Base-by-base conservation (phyloP, 108 stramenopile species). In the Parietichytrium sp. region DNA sequence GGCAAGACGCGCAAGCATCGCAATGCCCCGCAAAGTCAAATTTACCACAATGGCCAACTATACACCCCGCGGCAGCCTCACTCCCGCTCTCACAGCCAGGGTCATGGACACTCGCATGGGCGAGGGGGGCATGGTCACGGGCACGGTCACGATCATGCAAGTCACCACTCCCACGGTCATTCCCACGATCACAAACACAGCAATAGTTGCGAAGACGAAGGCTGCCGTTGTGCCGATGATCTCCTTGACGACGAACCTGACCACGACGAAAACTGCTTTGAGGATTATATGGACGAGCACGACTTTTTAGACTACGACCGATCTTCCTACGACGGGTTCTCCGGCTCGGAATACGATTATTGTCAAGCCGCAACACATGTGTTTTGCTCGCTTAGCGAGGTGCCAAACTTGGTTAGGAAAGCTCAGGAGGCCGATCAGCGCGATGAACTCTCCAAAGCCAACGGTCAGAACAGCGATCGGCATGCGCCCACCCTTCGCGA, bases 341-440 rank as follows among this genome's bases (percentile, higher is more conserved):
- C n/a, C n/a, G n/a, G n/a, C n/a, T n/a, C n/a, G n/a, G n/a, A n/a
- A n/a, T n/a, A n/a, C n/a, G n/a, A n/a, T n/a, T n/a, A n/a, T n/a
- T n/a, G n/a, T n/a, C n/a, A n/a, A n/a, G 30, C 38, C 20, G 61
- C 29, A 10, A 18, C 61, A 6, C 61, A 72, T 27, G 23, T 72
- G 61, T 20, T 72, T 8, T n/a, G 10, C 13, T 45, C 36, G 3
- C 61, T 72, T 8, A 42, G 45, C 6, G 61, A 72, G 20, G 61
- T 72, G 33, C 7, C 45, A 0, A n/a, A n/a, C 1, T 25, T 72
- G 0, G 45, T 72, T 72, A 33, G 45, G 2, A 33, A 42, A n/a
- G 33, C 61, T 7, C 38, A 72, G 25, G 61, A 72, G 13, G 61
- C 61, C 20, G 61, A 72, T 38, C 38, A 33, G 10, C 61, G 61